Conservation (phyloP, 163 green algal species). For the Scenedesmus sp. region DNA sequence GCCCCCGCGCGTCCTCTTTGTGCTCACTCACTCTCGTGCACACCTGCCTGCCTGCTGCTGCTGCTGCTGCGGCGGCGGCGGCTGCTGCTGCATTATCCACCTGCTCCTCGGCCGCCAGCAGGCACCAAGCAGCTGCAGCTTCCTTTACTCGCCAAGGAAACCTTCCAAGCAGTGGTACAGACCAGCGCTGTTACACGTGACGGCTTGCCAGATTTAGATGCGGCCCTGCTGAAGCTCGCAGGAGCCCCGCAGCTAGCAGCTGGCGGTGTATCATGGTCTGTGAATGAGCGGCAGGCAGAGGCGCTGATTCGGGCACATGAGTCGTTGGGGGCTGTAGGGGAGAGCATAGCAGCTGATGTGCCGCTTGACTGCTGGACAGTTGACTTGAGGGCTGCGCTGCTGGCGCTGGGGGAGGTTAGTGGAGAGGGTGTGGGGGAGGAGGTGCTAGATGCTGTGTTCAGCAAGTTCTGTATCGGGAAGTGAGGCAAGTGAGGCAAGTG, state of each 20-base stretch:
- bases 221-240: slow-evolving; percentile 69
- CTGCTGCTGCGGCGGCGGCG: no score
- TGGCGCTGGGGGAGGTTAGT: slow-evolving; percentile 90
- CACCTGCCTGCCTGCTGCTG: background rate
- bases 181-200: slow-evolving; percentile 75
- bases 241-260: slow-evolving; percentile 60
- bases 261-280: slow-evolving; percentile 87
- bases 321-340: slow-evolving; percentile 61
- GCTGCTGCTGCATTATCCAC: background rate
- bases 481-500: slow-evolving; percentile 49
- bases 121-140: slow-evolving; percentile 48
- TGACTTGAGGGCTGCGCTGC: slow-evolving; percentile 84
- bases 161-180: slow-evolving; percentile 64
- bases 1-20: background rate
- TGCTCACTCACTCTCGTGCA: background rate
- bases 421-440: slow-evolving; percentile 91
- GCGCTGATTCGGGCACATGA: slow-evolving; percentile 83
- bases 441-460: slow-evolving; percentile 91
- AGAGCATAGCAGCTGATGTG: slow-evolving; percentile 78
- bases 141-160: slow-evolving; percentile 58
- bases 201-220: slow-evolving; percentile 79
- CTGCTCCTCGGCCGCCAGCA: background rate
- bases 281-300: slow-evolving; percentile 93
- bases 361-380: slow-evolving; percentile 98
- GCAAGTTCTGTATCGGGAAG: slow-evolving; percentile 95